Percentiles rank a stretch among this genome's conserved stretches.
Conservation (phyloP, 768 basidiomycete species). For the Trametes maxima region DNA sequence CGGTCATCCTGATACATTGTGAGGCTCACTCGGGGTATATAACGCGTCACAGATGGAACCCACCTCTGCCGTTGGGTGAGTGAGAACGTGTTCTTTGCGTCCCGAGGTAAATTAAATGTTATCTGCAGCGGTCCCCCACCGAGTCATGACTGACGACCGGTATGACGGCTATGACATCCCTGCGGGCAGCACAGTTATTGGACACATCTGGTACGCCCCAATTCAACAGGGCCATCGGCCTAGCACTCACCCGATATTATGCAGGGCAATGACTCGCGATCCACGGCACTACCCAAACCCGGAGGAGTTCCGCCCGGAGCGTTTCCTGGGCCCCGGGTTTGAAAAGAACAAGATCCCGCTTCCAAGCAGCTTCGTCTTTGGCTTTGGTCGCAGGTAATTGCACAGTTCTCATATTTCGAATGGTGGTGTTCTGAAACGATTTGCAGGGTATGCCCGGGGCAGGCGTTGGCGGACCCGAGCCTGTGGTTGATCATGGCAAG, state of each 20-base stretch:
- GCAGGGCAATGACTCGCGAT: slow-evolving; percentile 33
- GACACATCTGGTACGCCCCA: slow-evolving; percentile 24
- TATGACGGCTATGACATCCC: slow-evolving; percentile 35
- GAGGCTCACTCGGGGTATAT: no score
- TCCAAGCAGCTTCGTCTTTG: slow-evolving; percentile 21
- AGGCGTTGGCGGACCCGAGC: slow-evolving; percentile 49
- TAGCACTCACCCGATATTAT: background rate
- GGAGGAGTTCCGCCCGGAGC: slow-evolving; percentile 49
- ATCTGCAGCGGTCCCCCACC: slow-evolving; percentile 29
- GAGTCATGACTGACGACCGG: slow-evolving; percentile 24
- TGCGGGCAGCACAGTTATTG: slow-evolving; percentile 28
- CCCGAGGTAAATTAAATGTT: background rate
- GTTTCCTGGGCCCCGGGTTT: slow-evolving; percentile 22
- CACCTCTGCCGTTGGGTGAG: slow-evolving; percentile 14
- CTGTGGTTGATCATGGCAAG: slow-evolving; percentile 49
- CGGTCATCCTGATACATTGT: background rate
- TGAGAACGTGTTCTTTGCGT: background rate
- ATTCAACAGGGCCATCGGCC: background rate
- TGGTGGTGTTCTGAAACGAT: slow-evolving; percentile 34
- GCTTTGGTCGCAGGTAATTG: slow-evolving; percentile 24
- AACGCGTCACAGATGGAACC: slow-evolving; percentile 6
- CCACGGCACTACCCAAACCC: slow-evolving; percentile 42
- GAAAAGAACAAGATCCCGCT: background rate
- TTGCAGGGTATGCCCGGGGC: slow-evolving; percentile 51
- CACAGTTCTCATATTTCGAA: background rate